phyloP scores from a whole-genome alignment of 2,329 filamentous ascomycete species.

The Pseudogymnoascus sp. region DNA sequence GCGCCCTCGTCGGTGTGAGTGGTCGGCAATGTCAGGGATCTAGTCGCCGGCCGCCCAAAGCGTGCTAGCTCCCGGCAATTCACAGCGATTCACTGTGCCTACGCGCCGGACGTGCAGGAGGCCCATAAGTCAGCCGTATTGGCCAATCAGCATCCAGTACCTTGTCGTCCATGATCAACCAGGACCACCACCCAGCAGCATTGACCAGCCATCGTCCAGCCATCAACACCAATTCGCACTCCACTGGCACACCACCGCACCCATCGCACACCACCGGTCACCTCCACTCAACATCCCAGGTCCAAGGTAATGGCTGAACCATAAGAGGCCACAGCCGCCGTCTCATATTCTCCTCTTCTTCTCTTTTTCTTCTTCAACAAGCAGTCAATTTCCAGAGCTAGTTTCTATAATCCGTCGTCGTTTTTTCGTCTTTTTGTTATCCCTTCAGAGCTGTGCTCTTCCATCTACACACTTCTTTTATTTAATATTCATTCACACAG shows the following conservation, averaged over 20 bases:
- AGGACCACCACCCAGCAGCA: background rate
- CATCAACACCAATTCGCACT: constrained; percentile 10
- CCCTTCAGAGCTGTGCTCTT: constrained; percentile 49
- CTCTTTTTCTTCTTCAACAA: constrained; percentile 51
- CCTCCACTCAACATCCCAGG: background rate
- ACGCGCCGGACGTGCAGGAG: constrained; percentile 17
- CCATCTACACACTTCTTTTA: constrained; percentile 28
- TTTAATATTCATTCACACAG: constrained; percentile 29
- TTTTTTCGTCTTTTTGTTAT: constrained; percentile 40
- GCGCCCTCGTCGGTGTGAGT: background rate
- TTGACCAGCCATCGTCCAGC: constrained; percentile 2
- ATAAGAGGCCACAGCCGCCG: constrained; percentile 25
- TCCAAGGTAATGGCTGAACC: constrained; percentile 14
- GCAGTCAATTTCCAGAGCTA: constrained; percentile 48
- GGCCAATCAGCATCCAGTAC: background rate
- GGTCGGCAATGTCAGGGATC: constrained; percentile 11
- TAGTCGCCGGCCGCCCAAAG: constrained; percentile 15
- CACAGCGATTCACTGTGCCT: constrained; percentile 12
- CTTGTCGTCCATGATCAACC: background rate
- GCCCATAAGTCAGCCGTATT: constrained; percentile 9
- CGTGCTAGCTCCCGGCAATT: constrained; percentile 12
- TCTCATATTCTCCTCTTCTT: constrained; percentile 19
- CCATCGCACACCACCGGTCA: background rate
- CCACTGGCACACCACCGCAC: too few species aligned
- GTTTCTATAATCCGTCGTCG: constrained; percentile 36